Evolutionary conservation across 1,284 basidiomycete species (phyloP).

Genomic region (Chalciporus sp.): DNA sequence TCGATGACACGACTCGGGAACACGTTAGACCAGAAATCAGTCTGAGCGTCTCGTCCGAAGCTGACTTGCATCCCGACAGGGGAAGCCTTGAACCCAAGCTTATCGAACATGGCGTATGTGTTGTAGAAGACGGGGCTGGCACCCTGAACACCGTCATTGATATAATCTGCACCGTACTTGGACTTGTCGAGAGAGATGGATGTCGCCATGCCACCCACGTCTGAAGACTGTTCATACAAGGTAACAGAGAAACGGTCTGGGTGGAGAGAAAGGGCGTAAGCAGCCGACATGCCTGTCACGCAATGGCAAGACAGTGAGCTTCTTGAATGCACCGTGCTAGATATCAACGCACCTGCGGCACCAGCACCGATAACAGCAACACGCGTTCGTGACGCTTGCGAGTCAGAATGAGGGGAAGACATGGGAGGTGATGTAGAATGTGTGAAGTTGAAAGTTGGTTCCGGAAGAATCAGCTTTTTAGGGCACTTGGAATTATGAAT

Average conservation of each 20-base stretch:
- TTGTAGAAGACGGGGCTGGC: conserved; percentile 1
- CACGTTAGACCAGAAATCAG: background rate
- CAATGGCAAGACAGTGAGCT: background rate
- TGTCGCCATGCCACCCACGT: conserved; percentile 63
- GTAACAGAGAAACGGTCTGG: conserved; percentile 59
- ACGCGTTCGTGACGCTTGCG: background rate
- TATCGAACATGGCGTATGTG: conserved; percentile 7
- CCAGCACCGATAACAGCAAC: background rate
- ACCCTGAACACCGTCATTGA: conserved; percentile 1
- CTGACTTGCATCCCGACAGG: conserved; percentile 23
- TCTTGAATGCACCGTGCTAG: background rate
- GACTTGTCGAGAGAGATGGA: conserved; percentile 52
- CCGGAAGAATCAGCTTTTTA: too few relatives aligned
- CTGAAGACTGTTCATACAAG: conserved; percentile 53
- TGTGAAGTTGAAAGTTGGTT: too few relatives aligned
- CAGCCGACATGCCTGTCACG: conserved; percentile 40
- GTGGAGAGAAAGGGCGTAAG: conserved; percentile 54
- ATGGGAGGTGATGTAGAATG: background rate
- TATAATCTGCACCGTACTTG: conserved; percentile 4
- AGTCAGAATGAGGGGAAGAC: background rate
- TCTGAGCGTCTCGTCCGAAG: conserved; percentile 13
- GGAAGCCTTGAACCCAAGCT: conserved; percentile 4
- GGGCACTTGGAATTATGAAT: too few relatives aligned
- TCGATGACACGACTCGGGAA: background rate
- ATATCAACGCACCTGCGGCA: background rate